Percentiles rank a stretch among this genome's conserved stretches.
phyloP scores from a whole-genome alignment of 169 alveolate genomes.

The Miamiensis avidus region DNA sequence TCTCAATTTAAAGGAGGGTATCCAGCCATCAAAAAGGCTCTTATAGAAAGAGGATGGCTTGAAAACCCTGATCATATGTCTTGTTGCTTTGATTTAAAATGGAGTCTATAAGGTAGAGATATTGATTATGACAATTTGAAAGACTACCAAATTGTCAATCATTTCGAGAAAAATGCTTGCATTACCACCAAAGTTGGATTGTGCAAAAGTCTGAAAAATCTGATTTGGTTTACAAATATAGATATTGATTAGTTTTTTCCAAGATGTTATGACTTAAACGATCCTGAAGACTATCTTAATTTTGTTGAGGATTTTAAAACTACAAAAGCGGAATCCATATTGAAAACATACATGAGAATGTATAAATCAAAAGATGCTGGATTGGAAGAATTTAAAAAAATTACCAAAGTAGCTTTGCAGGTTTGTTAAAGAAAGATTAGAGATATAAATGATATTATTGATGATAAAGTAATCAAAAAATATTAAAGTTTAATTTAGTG shows the following conservation, averaged over 20 bases:
- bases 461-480: constrained; percentile 28
- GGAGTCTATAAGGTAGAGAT: constrained; percentile 78
- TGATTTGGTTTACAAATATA: constrained; percentile 73
- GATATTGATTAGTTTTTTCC: constrained; percentile 87
- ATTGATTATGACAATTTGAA: constrained; percentile 69
- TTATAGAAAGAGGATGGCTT: constrained; percentile 81
- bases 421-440: constrained; percentile 63
- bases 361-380: constrained; percentile 28
- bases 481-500: not conserved
- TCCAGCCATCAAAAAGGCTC: constrained; percentile 67
- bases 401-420: constrained; percentile 51
- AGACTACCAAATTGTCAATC: constrained; percentile 74
- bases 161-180: constrained; percentile 69
- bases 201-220: constrained; percentile 66
- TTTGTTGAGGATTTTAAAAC: constrained; percentile 78
- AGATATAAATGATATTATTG: constrained; percentile 74
- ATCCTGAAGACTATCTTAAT: constrained; percentile 75
- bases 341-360: constrained; percentile 46
- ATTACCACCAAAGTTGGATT: constrained; percentile 88
- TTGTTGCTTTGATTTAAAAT: constrained; percentile 79
- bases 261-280: constrained; percentile 79
- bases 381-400: constrained; percentile 39
- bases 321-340: constrained; percentile 54
- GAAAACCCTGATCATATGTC: constrained; percentile 71
- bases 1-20: constrained; percentile 64